Evolutionary conservation across 2,329 filamentous ascomycete species (phyloP), one percentile per base, ranked within the genome.

Genomic region (Lasiodiplodia gonubiensis): DNA sequence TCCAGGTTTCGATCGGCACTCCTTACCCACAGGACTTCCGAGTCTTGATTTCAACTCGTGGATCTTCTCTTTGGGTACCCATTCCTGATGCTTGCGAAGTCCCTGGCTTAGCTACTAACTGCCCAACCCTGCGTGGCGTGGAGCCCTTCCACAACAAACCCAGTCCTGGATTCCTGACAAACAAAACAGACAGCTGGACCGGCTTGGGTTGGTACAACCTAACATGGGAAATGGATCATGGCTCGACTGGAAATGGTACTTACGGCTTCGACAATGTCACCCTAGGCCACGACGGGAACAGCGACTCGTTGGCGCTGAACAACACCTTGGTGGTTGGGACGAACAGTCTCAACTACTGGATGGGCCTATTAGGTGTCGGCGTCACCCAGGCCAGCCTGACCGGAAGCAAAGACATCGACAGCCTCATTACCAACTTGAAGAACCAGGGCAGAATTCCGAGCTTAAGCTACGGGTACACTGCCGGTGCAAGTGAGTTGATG

Each of bases 1-100:
- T 82, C 70, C 72, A 73, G 7, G 72, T 81, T 39, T 75, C 72
- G 53, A 76, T 81, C 2, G 80, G 80, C 4, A 77, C 73, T 42
- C 78, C 78, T 27, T 74, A 73, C 30, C 3, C n/a, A 1, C 79
- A 81, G 66, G 74, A 78, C 53, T 77, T 78, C 30, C 73, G 75
- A 14, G 73, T 78, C 4, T 69, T 78, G 30, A 72, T 76, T 6
- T 76, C 78, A 12, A 77, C 76, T 18, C 71, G 77, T 67, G 68
- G 75, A 67, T 68, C 70, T 64, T 68, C 73, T 69, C 72, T 74
- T 66, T 72, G 73, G 66, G 71, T 77, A 25, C 68, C 78, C 48
- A 65, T 72, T 7, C 77, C 78, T 8, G 78, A 77, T 12, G 76
- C 75, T 14, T 80, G 78, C 68, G 23, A 14, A 4, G 1, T 11